Base-by-base conservation (phyloP, 257 asterid genomes). In the Galeopsis tetrahit region DNA sequence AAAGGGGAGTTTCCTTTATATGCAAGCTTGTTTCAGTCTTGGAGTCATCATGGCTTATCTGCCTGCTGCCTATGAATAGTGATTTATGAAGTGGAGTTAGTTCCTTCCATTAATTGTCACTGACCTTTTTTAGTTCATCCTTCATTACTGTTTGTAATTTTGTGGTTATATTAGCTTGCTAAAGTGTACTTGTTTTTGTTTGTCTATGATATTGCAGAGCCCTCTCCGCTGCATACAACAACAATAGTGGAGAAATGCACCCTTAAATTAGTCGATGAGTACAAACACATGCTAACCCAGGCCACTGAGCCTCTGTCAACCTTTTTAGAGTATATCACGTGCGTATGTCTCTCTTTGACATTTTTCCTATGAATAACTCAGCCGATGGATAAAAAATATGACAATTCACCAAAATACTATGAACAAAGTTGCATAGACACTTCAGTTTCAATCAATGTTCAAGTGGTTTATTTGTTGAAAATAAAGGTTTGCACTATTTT, bases 221-320 rank as follows among this genome's bases (percentile, higher is more conserved):
- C 98, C 63, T 92, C 98, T 60, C 98, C 98, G 5, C 73, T 92
- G 80, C 92, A 92, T 80, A 92, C 98, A 6, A 92, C 96, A 34
- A 92, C 98, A 17, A 90, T 92, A 51, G 98, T 92, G 94, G 98
- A 92, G 92, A 92, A 92, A 76, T 92, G 98, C 85, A 92, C 98
- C 64, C 90, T 90, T 59, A 92, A 92, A 76, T 86, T 92, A 79
- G 96, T 90, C 9, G 98, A 90, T 63, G 98, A 92, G 84, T 92
- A 88, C 62, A 92, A 88, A 70, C 94, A 92, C 84, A 90, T 92
- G 98, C 78, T 88, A 63, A 72, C 92, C 79, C 98, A 92, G 82
- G 98, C 98, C 75, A 90, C 98, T 0, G 98, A 92, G 79, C 96
- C 98, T 68, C 63, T 92, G 74, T 87, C 98, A 28, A 85, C 96